Conservation (phyloP, 805 yeast species). For the Helenozyma rhizophorensis region DNA sequence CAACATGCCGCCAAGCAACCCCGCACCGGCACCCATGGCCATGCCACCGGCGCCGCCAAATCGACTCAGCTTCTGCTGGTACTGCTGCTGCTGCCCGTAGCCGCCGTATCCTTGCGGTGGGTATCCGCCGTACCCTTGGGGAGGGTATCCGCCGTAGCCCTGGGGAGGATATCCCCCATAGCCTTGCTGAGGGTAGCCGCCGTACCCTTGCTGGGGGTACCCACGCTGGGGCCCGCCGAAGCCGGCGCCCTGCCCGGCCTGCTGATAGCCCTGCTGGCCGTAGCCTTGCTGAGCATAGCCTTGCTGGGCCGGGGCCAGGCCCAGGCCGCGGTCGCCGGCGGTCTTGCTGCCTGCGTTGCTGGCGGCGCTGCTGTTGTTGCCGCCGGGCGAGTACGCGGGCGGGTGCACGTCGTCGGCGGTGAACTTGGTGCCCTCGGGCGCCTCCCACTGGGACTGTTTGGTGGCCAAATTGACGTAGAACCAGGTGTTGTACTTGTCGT, state of each 20-base stretch:
- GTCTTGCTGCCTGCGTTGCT: not conserved
- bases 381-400: slow-evolving; percentile 32
- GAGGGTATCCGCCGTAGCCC: slow-evolving; percentile 6
- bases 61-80: slow-evolving; percentile 23
- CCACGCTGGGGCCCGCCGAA: slow-evolving; percentile 17
- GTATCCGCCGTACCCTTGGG: slow-evolving; percentile 31
- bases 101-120: slow-evolving; percentile 21
- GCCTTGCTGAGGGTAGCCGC: slow-evolving; percentile 22
- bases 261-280: not conserved
- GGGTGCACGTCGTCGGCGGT: slow-evolving; percentile 33
- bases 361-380: not conserved
- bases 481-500: slow-evolving; percentile 65
- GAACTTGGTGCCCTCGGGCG: slow-evolving; percentile 58
- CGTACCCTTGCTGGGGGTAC: slow-evolving; percentile 20
- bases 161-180: slow-evolving; percentile 31
- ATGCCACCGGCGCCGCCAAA: slow-evolving; percentile 39
- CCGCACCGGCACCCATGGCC: slow-evolving; percentile 46
- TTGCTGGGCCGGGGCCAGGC: too few relatives aligned
- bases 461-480: slow-evolving; percentile 74
- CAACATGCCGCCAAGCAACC: slow-evolving; percentile 58
- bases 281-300: too few relatives aligned
- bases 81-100: slow-evolving; percentile 15
- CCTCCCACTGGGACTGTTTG: slow-evolving; percentile 87
- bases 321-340: too few relatives aligned
- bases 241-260: slow-evolving; percentile 13